These are phyloP conservation scores for Chiua sp. DNA, from an alignment of 1,284 basidiomycete genomes.

Conservation along the genomic window DNA sequence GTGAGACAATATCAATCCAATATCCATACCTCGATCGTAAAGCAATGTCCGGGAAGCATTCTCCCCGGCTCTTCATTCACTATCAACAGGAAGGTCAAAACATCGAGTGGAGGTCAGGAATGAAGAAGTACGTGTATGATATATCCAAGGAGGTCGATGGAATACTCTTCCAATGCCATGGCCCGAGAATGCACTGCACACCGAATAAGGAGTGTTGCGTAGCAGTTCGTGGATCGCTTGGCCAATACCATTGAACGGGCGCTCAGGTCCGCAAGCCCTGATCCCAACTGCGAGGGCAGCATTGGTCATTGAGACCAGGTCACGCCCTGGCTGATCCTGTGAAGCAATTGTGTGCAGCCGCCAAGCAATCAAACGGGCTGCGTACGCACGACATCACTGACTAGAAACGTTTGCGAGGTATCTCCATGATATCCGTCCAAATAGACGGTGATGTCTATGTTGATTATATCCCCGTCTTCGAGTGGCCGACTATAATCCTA, in stretches of 20 bases:
- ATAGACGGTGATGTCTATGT: slow-evolving; percentile 85
- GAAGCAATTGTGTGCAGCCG: neutral
- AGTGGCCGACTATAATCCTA: slow-evolving; percentile 67
- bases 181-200: slow-evolving; percentile 80
- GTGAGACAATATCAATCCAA: neutral
- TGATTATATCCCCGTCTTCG: slow-evolving; percentile 82
- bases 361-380: neutral
- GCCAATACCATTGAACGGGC: slow-evolving; percentile 78
- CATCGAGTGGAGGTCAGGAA: neutral
- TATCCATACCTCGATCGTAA: slow-evolving; percentile 79
- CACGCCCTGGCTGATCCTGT: slow-evolving; percentile 69
- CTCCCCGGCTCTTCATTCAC: slow-evolving; percentile 79
- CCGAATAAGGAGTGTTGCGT: slow-evolving; percentile 53
- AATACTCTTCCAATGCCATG: slow-evolving; percentile 90
- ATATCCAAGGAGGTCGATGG: slow-evolving; percentile 86
- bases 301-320: slow-evolving; percentile 66
- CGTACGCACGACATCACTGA: slow-evolving; percentile 70
- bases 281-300: slow-evolving; percentile 79
- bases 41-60: slow-evolving; percentile 86
- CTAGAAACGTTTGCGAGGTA: slow-evolving; percentile 81
- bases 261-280: slow-evolving; percentile 76
- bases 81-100: slow-evolving; percentile 41
- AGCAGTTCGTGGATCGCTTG: slow-evolving; percentile 69
- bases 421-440: slow-evolving; percentile 86
- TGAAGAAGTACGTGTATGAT: slow-evolving; percentile 62